These are phyloP conservation scores for Rhododendron vialii DNA, from an alignment of 148 eudicot genomes.

Conservation along the genomic window DNA sequence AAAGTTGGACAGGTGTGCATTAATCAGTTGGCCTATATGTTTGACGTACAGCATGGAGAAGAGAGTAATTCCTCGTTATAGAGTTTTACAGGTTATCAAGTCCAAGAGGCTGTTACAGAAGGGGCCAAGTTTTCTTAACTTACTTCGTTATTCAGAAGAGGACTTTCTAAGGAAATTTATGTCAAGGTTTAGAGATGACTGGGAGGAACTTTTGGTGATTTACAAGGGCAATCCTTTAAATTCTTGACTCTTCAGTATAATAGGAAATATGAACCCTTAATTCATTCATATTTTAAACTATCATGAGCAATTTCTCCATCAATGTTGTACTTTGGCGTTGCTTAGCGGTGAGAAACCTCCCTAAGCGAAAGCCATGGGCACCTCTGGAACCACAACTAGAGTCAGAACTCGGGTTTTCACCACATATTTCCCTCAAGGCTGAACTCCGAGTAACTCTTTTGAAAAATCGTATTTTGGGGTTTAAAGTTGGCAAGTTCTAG, in stretches of 20 bases:
- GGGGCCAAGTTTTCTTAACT: neutral
- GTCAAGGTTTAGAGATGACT: slow-evolving; percentile 8
- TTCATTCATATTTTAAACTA: too few species aligned
- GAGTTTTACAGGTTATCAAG: slow-evolving; percentile 9
- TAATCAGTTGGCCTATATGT: neutral
- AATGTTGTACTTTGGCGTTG: neutral
- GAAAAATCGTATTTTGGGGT: neutral
- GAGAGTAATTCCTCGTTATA: slow-evolving; percentile 24
- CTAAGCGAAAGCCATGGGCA: too few species aligned
- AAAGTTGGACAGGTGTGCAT: too few species aligned
- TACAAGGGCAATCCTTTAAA: neutral
- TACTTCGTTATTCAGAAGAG: too few species aligned
- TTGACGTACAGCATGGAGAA: slow-evolving; percentile 22
- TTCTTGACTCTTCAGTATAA: too few species aligned
- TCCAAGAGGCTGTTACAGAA: neutral
- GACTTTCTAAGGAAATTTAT: too few species aligned
- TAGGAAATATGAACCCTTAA: too few species aligned
- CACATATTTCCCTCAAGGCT: neutral
- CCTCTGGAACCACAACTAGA: neutral
- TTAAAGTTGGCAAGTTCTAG: neutral
- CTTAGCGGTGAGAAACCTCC: neutral
- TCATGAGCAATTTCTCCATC: neutral
- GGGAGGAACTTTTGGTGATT: slow-evolving; percentile 15
- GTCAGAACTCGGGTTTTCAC: neutral
- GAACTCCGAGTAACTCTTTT: neutral